Evolutionary conservation across 177 flowering plant genomes (phyloP), one percentile per base, ranked within the genome.

Genomic region (Telopea speciosissima): DNA sequence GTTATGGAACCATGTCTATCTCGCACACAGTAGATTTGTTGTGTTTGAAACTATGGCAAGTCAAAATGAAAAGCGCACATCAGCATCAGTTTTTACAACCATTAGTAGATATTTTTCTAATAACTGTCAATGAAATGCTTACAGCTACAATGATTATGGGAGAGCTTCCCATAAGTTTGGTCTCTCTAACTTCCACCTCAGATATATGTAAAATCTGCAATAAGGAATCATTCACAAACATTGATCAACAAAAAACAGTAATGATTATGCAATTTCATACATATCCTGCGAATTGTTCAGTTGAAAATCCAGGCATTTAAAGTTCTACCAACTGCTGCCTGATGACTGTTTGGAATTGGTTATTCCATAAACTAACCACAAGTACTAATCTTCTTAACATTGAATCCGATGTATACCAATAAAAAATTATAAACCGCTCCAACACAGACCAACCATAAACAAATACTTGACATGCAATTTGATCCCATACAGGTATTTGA

Each of bases 181-280:
- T 86, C 83, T 91, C 98, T 74, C 81, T 80, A 8, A 93, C 85
- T 72, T 90, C 97, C 25, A 83, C 87, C 1, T 93, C 97, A 36
- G 97, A 96, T 75, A 96, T 79, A 78, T 96, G 99, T 59, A 96
- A 75, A 79, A 96, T 90, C 98, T 93, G 90, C 81, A 79, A 13
- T 19, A 68, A 72, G 36, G 61, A 24, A 59, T 16, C 17, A 65
- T 26, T 42, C 31, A 33, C 25, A 24, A 40, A 63, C 60, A 44
- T 21, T 31, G 23, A 58, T 64, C 61, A 45, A 45, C 9, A 71
- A 66, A 36, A 5, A 14, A 67, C 24, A 49, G 19, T 49, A 1
- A 49, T 49, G 19, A 12, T 10, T 36, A 36, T 36, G 40, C 40
- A 36, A 36, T 36, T 36, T 11, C 54, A 49, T 13, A 49, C 19